Evolutionary conservation across 768 basidiomycete species (phyloP), one percentile per base, ranked within the genome.

Genomic region (Leccinum pellstonianum): DNA sequence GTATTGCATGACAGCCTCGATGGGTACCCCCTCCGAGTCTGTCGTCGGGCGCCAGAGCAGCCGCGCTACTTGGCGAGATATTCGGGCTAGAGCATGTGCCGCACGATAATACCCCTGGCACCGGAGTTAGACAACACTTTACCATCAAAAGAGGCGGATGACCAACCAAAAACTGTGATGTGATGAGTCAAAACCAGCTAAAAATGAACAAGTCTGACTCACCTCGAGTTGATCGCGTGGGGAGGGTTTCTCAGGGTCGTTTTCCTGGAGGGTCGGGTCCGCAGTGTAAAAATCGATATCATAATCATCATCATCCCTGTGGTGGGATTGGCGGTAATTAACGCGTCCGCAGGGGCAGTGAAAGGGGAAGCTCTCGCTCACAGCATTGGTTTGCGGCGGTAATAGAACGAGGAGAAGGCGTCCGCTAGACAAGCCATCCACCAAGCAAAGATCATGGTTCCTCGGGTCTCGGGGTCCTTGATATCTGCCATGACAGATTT

Each of bases 371-470:
- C 17, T 43, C 35, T 49, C 43, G 72, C 83, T 66, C 66, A 86
- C 77, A 95, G 77, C 66, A 88, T 80, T 7, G 93, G 92, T 74
- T 93, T 93, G 62, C 88, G 81, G 61, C 92, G 84, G 76, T 93
- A 92, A 73, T 93, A 94, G 33, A 86, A 86, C 31, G 91, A 83
- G 27, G 85, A 84, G 75, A 89, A 93, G 7, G 92, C 91, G 68
- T 97, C 95, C 35, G 84, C 81, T 50, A 94, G 78, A 73, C 88
- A 91, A 8, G 93, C 87, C 84, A 94, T 90, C 93, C 94, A 95
- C 89, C 93, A 95, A 1, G 93, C 88, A 68, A 93, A 94, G 54
- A 91, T 88, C 87, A 93, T 90, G 6, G 88, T 91, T 25, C 90
- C 88, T 55, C 88, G 84, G 53, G 80, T 85, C 67, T 92, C 91